Evolutionary conservation across 148 eudicot genomes (phyloP).

Genomic region (Silene conica): DNA sequence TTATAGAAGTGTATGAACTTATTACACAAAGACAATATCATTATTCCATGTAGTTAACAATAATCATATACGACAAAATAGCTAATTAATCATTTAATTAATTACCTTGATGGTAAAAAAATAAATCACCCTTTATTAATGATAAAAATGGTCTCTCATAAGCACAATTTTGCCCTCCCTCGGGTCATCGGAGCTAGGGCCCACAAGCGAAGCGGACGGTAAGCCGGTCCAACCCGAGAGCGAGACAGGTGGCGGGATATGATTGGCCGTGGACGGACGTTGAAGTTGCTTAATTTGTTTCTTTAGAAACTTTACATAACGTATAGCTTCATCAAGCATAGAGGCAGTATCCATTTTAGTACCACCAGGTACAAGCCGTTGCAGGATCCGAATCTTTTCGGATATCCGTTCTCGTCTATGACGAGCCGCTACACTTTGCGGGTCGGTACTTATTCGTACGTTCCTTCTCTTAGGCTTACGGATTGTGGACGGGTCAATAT

Average conservation of each 20-base stretch:
- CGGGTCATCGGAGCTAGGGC: slow-evolving; percentile 5
- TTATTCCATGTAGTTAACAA: not conserved
- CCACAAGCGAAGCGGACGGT: not conserved
- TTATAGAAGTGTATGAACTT: no score
- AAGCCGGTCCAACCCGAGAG: slow-evolving; percentile 1
- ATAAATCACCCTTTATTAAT: slow-evolving; percentile 10
- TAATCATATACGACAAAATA: not conserved
- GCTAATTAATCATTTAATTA: slow-evolving; percentile 9
- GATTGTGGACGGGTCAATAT: slow-evolving; percentile 78
- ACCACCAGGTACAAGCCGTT: slow-evolving; percentile 87
- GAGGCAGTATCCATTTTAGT: slow-evolving; percentile 94
- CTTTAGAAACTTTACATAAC: slow-evolving; percentile 85
- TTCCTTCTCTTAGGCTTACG: slow-evolving; percentile 71
- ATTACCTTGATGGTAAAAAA: slow-evolving; percentile 29
- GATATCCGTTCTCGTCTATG: slow-evolving; percentile 75
- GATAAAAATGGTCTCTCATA: slow-evolving; percentile 13
- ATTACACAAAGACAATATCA: not conserved
- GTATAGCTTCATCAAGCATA: slow-evolving; percentile 86
- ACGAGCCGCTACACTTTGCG: slow-evolving; percentile 88
- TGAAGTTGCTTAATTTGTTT: slow-evolving; percentile 66
- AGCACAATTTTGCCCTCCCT: slow-evolving; percentile 13
- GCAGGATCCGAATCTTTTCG: slow-evolving; percentile 77
- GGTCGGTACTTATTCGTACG: slow-evolving; percentile 76
- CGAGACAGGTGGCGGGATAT: slow-evolving; percentile 12
- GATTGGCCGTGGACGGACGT: slow-evolving; percentile 12